These are phyloP conservation scores for Eucalyptus shirleyi DNA, from an alignment of 345 rosid genomes.

Conservation along the genomic window DNA sequence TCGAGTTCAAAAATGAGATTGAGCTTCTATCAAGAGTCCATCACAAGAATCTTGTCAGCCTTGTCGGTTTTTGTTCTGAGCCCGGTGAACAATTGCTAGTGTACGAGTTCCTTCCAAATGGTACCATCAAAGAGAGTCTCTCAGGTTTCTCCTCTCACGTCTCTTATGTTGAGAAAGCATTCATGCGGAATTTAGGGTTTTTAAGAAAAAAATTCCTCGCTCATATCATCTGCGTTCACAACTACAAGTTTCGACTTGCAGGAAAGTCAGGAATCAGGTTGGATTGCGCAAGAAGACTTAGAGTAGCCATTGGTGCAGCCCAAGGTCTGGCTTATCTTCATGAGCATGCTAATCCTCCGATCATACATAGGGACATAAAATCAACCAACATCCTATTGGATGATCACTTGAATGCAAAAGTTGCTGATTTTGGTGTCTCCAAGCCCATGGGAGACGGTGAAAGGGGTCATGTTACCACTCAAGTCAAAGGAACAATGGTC, in stretches of 20 bases:
- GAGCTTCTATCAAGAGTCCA: conserved; percentile 88
- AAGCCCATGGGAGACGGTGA: conserved; percentile 50
- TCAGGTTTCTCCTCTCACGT: conserved; percentile 33
- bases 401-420: conserved; percentile 69
- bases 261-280: conserved; percentile 71
- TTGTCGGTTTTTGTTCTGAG: conserved; percentile 68
- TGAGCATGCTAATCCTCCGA: conserved; percentile 91
- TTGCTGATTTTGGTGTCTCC: conserved; percentile 91
- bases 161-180: background rate
- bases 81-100: conserved; percentile 61
- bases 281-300: conserved; percentile 76
- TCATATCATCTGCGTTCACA: background rate
- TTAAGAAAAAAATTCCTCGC: background rate
- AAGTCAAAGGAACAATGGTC: conserved; percentile 98
- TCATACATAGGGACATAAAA: conserved; percentile 89
- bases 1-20: conserved; percentile 76
- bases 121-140: conserved; percentile 47
- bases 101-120: conserved; percentile 65
- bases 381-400: conserved; percentile 75
- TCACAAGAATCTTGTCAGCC: conserved; percentile 66
- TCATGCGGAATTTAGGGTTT: background rate
- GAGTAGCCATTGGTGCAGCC: conserved; percentile 67
- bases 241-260: conserved; percentile 1
- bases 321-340: conserved; percentile 83
- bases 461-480: conserved; percentile 69